Evolutionary conservation across 164 flowering plant genomes (phyloP).

Genomic region (Saururus chinensis): DNA sequence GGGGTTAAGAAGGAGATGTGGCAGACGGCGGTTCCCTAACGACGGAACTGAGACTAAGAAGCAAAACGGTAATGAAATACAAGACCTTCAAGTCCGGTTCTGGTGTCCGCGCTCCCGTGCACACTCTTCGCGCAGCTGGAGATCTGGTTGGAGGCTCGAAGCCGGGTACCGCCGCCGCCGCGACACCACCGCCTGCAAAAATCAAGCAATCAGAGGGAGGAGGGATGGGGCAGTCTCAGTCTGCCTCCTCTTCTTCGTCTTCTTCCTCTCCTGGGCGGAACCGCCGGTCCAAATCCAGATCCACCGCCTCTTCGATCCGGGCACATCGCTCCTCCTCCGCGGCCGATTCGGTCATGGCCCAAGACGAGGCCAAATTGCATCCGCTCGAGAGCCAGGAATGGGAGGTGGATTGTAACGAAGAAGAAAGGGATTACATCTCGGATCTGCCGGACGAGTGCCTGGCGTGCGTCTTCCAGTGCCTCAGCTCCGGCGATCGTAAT

Average conservation of each 20-base stretch:
- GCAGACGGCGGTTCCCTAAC: no score
- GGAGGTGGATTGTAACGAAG: neutral
- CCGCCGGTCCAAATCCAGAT: neutral
- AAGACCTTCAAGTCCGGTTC: no score
- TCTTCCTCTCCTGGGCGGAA: neutral
- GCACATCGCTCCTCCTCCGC: neutral
- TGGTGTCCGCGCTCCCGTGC: no score
- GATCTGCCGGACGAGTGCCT: conserved; percentile 84
- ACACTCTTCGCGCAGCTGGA: no score
- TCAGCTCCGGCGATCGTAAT: conserved; percentile 59
- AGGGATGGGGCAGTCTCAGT: neutral
- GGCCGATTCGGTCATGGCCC: neutral
- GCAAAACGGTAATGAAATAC: no score
- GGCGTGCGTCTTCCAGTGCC: conserved; percentile 59
- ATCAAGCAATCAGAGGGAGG: no score
- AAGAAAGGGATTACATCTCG: conserved; percentile 23
- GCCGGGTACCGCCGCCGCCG: no score
- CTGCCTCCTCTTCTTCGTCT: neutral
- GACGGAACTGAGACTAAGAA: no score
- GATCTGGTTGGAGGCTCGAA: no score
- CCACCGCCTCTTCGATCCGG: neutral
- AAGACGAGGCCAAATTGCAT: neutral
- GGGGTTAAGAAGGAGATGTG: no score
- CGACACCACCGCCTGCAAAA: no score
- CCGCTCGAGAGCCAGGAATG: neutral